Evolutionary conservation across 2,329 filamentous ascomycete genomes (phyloP), one percentile per base, ranked within the genome.

Genomic region (Microsporum ferrugineum): DNA sequence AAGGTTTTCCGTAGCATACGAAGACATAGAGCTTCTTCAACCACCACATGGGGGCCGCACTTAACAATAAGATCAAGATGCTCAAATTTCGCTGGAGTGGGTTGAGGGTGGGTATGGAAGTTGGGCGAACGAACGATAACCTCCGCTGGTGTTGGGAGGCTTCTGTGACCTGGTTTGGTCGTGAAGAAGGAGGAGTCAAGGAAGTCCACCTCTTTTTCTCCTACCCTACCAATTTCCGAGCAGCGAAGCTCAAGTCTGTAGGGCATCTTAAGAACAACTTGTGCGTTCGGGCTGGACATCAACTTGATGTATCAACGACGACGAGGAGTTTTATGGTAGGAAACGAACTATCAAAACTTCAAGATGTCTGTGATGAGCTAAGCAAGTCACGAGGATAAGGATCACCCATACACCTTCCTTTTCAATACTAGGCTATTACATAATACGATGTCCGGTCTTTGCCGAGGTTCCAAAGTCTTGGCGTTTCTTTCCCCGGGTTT

Each of bases 111-210:
- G 58, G 33, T 64, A 61, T 33, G 5, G 5, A 63, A 57, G 14
- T 66, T 61, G 41, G 59, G 55, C 33, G 68, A 67, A 17, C 60
- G 60, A 39, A 63, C 64, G 39, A 12, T 64, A 60, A 68, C 66
- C 60, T 67, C 59, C 31, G 63, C 55, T n/a, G 66, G 63, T 2
- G 64, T 64, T n/a, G 66, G 68, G 7, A 70, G 64, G 14, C 53
- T 59, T 59, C 55, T 58, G 36, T 61, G 36, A n/a, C 29, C 63
- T 17, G 17, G 17, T 23, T 23, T 23, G 17, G 17, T 23, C 17
- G n/a, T 51, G 63, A 70, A 71, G 38, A 69, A 70, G 17, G 66
- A 66, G 27, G 68, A 66, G 27, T 68, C 66, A 2, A 63, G 23
- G 58, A 71, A 70, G 51, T 70, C 63, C 57, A 69, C 65, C 63